These are phyloP conservation scores for Gleditsia sinensis DNA, from an alignment of 306 rosid species.

Conservation along the genomic window DNA sequence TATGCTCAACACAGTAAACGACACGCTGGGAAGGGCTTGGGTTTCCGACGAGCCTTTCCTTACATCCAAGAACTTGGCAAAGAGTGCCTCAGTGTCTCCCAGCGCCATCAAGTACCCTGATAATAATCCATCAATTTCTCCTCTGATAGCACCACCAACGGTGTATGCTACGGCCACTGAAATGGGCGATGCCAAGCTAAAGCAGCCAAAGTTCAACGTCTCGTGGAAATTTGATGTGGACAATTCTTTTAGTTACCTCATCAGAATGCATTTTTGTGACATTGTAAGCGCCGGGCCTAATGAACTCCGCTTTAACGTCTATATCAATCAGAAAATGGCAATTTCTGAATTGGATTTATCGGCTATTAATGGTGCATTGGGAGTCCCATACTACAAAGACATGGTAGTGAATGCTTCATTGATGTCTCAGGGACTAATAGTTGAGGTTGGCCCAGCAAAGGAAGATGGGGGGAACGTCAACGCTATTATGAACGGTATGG, in stretches of 20 bases:
- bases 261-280: constrained; percentile 44
- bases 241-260: constrained; percentile 21
- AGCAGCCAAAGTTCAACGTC: constrained; percentile 30
- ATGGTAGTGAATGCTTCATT: constrained; percentile 39
- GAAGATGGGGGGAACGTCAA: not conserved
- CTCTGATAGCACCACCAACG: constrained; percentile 36
- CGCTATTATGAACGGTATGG: constrained; percentile 46
- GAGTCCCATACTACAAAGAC: constrained; percentile 43
- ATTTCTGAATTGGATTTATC: constrained; percentile 37
- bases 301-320: constrained; percentile 38
- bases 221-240: constrained; percentile 40
- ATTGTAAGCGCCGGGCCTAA: constrained; percentile 26
- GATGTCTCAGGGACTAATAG: constrained; percentile 33
- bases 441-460: constrained; percentile 35
- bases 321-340: constrained; percentile 40
- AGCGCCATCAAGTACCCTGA: constrained; percentile 26
- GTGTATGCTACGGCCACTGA: constrained; percentile 36
- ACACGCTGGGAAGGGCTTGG: constrained; percentile 39
- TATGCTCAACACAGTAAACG: constrained; percentile 32
- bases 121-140: not conserved
- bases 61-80: constrained; percentile 7
- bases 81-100: constrained; percentile 10
- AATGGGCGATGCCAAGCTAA: constrained; percentile 30
- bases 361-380: constrained; percentile 14
- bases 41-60: constrained; percentile 33